Percentiles rank a stretch among this genome's conserved stretches.
phyloP scores from a whole-genome alignment of 2,329 filamentous ascomycete genomes.

The Fusarium secorum region DNA sequence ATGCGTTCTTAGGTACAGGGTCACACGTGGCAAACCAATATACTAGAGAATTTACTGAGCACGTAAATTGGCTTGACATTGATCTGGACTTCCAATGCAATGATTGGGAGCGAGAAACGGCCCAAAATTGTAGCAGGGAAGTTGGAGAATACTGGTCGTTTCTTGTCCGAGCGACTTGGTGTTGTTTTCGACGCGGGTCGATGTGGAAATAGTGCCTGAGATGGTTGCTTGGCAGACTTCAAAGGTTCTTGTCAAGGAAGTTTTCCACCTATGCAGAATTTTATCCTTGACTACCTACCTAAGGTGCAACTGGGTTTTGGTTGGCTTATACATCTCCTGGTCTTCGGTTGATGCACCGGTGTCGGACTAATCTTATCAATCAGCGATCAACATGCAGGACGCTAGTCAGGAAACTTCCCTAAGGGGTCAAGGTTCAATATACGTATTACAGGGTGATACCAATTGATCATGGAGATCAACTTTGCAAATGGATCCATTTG shows the following conservation, averaged over 20 bases:
- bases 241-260: neutral
- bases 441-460: constrained; percentile 16
- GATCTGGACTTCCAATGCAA: neutral
- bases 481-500: constrained; percentile 7
- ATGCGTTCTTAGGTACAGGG: neutral
- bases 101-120: neutral
- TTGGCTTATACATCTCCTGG: neutral
- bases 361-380: constrained; percentile 43
- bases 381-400: constrained; percentile 39
- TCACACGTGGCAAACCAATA: neutral
- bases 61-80: neutral
- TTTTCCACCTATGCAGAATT: neutral
- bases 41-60: neutral
- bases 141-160: neutral
- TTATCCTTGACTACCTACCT: neutral
- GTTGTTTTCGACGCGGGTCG: neutral
- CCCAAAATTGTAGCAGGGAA: neutral
- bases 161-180: too few relatives aligned
- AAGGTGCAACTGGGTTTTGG: neutral
- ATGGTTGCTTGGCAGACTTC: neutral
- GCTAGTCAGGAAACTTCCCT: constrained; percentile 22
- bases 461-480: neutral
- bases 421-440: constrained; percentile 3
- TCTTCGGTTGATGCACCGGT: neutral
- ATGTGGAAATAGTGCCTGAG: neutral